Evolutionary conservation across 805 yeast genomes (phyloP), one percentile per base, ranked within the genome.

Genomic region (Ogataea degrootiae): DNA sequence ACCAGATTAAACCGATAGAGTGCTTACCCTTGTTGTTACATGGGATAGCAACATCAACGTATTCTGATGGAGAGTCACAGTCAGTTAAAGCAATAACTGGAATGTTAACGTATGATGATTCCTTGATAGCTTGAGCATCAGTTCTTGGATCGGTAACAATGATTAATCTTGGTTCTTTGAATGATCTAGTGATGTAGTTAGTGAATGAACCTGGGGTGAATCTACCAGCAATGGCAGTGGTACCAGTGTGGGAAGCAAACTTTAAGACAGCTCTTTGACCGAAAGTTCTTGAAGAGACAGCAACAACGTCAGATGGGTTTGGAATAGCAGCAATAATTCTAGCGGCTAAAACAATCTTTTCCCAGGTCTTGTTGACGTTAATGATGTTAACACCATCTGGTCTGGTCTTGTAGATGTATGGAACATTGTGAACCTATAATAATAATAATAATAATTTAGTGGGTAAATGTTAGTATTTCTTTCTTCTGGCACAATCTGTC

Each of bases 171-270:
- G 99, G 99, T 83, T 94, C 99, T 82, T 92, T 94, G 97, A 94
- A 94, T 67, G 97, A 89, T 80, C 97, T 92, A 78, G 99, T 94
- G 83, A 92, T 94, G 83, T 94, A 94, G 83, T 94, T 94, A 75
- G 99, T 94, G 94, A 94, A 94, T 82, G 87, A 85, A 88, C 99
- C 99, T 79, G 99, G 99, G 69, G 99, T 94, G 87, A 94, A 94
- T 83, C 99, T 90, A 80, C 99, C 99, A 68, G 99, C 99, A 80
- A 94, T 92, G 74, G 99, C 91, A 66, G 98, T 92, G 65, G 99
- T 97, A 77, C 98, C 98, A 68, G 98, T 91, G 91, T 94, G 98
- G 68, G 97, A 88, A 72, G 99, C 97, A 72, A 86, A 94, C 83
- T 94, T 94, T 77, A 94, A 85, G 65, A 92, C 99, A 72, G 99